Conservation (phyloP, 2,329 filamentous ascomycete species). For the Septoria petroselini region DNA sequence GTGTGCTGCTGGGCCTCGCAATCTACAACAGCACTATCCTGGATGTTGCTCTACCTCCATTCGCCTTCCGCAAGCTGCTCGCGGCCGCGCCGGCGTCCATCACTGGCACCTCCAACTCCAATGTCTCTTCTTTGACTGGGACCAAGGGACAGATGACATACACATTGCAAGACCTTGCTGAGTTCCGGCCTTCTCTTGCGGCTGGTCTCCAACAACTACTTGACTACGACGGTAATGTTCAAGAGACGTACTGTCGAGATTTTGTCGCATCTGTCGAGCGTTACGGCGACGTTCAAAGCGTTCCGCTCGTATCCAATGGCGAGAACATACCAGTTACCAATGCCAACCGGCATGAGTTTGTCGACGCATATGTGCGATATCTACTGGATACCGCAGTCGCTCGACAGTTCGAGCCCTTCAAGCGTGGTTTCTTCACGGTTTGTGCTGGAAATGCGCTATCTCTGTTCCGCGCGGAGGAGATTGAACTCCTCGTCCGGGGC, state of each 20-base stretch:
- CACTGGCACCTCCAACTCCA: conserved; percentile 52
- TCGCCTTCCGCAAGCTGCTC: conserved; percentile 83
- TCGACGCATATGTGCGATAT: conserved; percentile 78
- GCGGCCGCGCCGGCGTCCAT: conserved; percentile 66
- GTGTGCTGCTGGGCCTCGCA: conserved; percentile 79
- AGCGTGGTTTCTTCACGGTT: conserved; percentile 87
- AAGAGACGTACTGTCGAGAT: conserved; percentile 74
- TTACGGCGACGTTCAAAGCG: conserved; percentile 65
- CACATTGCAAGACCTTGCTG: conserved; percentile 75
- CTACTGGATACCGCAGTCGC: conserved; percentile 73
- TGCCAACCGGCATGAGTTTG: conserved; percentile 77
- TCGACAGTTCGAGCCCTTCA: conserved; percentile 89
- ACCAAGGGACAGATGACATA: conserved; percentile 59
- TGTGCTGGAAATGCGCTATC: conserved; percentile 84
- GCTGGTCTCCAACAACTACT: conserved; percentile 71
- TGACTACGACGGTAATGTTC: conserved; percentile 80
- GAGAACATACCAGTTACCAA: conserved; percentile 77
- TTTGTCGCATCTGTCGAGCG: conserved; percentile 75
- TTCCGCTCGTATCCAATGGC: conserved; percentile 72
- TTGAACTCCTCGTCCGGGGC: conserved; percentile 80
- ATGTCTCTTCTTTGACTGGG: conserved; percentile 38
- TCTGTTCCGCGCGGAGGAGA: conserved; percentile 85
- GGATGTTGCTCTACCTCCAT: conserved; percentile 81
- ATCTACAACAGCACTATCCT: conserved; percentile 95
- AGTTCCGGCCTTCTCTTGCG: conserved; percentile 74